Percentiles rank a stretch among this genome's conserved stretches.
These are phyloP conservation scores for Exophiala dermatitidis DNA, from an alignment of 2,329 filamentous ascomycete species.

Conservation along the genomic window DNA sequence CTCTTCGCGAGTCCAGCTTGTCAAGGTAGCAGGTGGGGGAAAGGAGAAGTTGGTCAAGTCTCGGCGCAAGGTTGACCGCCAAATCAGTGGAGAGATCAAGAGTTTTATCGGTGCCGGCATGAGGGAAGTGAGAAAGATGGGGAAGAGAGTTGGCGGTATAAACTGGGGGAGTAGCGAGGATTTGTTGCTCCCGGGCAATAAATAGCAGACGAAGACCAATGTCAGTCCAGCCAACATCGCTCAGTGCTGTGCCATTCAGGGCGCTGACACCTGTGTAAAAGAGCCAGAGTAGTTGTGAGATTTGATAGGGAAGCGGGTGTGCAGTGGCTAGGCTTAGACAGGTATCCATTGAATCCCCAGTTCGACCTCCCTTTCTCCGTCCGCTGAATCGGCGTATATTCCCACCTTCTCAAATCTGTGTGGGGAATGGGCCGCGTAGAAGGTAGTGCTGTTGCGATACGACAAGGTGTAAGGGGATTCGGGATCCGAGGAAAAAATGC, in stretches of 20 bases:
- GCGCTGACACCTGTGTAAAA: too few relatives aligned
- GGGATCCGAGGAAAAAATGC: conserved; percentile 26
- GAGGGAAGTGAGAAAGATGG: conserved; percentile 23
- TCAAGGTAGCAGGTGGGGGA: conserved; percentile 10
- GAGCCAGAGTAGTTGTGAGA: background rate
- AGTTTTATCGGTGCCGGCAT: conserved; percentile 21
- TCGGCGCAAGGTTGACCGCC: conserved; percentile 11
- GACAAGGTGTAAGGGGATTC: conserved; percentile 6
- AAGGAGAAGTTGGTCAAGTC: conserved; percentile 16
- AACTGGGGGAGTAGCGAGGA: conserved; percentile 19
- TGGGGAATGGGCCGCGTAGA: conserved; percentile 22
- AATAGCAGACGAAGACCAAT: background rate
- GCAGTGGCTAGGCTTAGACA: conserved; percentile 8
- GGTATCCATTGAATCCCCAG: conserved; percentile 24
- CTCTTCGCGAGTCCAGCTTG: conserved; percentile 7
- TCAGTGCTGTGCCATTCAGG: too few relatives aligned
- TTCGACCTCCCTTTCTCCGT: conserved; percentile 19
- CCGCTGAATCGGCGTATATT: conserved; percentile 20
- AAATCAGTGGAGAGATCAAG: conserved; percentile 20
- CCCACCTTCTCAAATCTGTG: conserved; percentile 20
- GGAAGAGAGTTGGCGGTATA: conserved; percentile 19
- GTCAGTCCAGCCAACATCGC: background rate
- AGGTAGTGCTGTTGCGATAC: conserved; percentile 15
- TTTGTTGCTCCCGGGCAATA: conserved; percentile 1
- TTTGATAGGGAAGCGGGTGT: background rate